Base-by-base conservation (phyloP, 2,329 filamentous ascomycete genomes). In the Claviceps humidiphila region DNA sequence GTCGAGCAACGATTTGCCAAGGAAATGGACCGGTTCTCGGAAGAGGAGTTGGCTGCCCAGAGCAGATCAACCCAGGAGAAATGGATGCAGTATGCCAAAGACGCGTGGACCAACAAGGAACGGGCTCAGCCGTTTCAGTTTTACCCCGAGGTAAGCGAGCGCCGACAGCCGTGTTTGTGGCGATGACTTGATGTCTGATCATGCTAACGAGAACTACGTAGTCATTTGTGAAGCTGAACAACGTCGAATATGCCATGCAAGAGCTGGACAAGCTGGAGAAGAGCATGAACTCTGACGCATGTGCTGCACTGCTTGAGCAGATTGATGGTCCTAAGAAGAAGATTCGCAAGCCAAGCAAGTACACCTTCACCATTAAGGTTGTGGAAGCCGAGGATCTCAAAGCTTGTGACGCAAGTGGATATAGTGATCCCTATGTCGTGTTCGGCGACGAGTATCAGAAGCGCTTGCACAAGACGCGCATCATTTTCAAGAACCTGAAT, bases 341-440 rank as follows among this genome's bases (percentile, higher is more conserved):
- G 55, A 64, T 70, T 52, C 82, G 82, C 60, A 85, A 82, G 60
- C 81, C 84, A 43, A 86, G 82, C 56, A 96, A 94, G 64, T 97
- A 95, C 65, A 90, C 96, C 52, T 98, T 98, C 69, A 97, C 93
- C 0, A 90, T 98, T 70, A 98, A 98, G 71, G 90, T 98, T 54
- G 90, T 98, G 26, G 93, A 98, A 68, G 93, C 88, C 8, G 93
- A 98, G 69, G 93, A 98, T 61, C 75, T 98, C 60, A 97, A 97
- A 69, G 89, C 93, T n/a, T 97, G 93, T 65, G 93, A 98, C 67
- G 84, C 95, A 59, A 94, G 87, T 61, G 93, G 93, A 39, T 81
- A 85, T 58, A 97, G 91, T 64, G 93, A 98, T 69, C 93, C 93
- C 0, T 98, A 98, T 63, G 89, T 98, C 34, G 91, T 98, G 16